Percentiles rank a stretch among this genome's conserved stretches.
These are phyloP conservation scores for Vitis amurensis DNA, from an alignment of 164 flowering plant genomes.

Conservation along the genomic window DNA sequence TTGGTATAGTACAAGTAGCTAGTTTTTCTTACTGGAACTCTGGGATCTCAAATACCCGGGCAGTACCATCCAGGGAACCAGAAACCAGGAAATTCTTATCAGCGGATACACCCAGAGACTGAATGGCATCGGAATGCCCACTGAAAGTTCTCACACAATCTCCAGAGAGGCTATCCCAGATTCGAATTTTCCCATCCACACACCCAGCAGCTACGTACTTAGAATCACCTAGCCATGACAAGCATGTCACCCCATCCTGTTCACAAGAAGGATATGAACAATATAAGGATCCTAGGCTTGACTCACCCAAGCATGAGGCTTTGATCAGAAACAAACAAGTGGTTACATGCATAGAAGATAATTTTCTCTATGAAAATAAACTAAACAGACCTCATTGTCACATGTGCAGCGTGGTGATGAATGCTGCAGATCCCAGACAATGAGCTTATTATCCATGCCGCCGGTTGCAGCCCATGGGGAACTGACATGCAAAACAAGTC, in stretches of 20 bases:
- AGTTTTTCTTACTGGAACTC: conserved; percentile 36
- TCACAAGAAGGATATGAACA: conserved; percentile 1
- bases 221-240: conserved; percentile 74
- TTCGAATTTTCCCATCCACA: conserved; percentile 65
- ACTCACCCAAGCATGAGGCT: no score
- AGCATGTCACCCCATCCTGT: conserved; percentile 78
- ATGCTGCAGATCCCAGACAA: conserved; percentile 82
- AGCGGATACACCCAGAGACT: conserved; percentile 56
- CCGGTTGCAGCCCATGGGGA: conserved; percentile 82
- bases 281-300: no score
- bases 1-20: no score
- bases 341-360: no score
- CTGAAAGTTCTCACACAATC: conserved; percentile 55
- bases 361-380: not conserved
- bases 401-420: conserved; percentile 64
- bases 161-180: conserved; percentile 92
- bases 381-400: conserved; percentile 62
- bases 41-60: conserved; percentile 74
- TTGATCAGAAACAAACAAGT: no score
- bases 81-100: conserved; percentile 66
- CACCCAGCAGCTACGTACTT: conserved; percentile 71
- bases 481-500: conserved; percentile 36
- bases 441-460: conserved; percentile 75
- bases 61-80: conserved; percentile 68
- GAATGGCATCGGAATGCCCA: conserved; percentile 70